Percentiles rank a stretch among this genome's conserved stretches.
Evolutionary conservation across 108 stramenopile genomes (phyloP).

Genomic region (Mediolabrus comicus): DNA sequence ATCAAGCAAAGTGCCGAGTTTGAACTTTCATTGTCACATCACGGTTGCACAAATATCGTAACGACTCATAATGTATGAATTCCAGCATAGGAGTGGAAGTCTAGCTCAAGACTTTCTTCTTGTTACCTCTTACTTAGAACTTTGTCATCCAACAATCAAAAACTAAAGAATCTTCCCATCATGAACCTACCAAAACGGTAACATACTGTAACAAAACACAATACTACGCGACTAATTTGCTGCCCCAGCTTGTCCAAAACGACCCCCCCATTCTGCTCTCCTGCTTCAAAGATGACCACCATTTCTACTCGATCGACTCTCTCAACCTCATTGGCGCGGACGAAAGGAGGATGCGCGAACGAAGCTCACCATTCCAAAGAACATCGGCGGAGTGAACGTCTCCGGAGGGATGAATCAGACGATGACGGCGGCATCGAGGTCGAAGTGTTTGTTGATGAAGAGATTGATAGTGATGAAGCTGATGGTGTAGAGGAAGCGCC

Average conservation of each 20-base stretch:
- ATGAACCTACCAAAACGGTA: not conserved
- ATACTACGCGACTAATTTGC: not conserved
- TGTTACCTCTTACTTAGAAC: not conserved
- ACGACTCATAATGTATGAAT: not conserved
- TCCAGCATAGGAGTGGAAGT: not conserved
- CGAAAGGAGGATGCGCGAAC: conserved; percentile 40
- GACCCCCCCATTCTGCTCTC: not conserved
- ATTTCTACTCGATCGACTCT: conserved; percentile 20
- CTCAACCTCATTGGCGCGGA: conserved; percentile 34
- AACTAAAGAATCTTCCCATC: not conserved
- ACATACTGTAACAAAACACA: not conserved
- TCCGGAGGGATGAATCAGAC: not conserved
- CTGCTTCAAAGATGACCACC: conserved; percentile 21
- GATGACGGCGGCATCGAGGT: not conserved
- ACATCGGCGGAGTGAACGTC: not conserved
- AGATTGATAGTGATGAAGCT: conserved; percentile 61
- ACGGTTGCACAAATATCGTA: not conserved
- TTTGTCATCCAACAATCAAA: not conserved
- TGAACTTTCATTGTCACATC: not conserved
- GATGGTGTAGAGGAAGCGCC: conserved; percentile 26
- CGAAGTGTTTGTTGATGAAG: conserved; percentile 57
- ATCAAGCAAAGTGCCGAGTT: not conserved
- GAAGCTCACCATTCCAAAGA: not conserved
- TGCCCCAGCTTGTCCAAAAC: conserved; percentile 1
- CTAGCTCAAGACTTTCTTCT: not conserved